Evolutionary conservation across 768 basidiomycete species (phyloP).

Genomic region (Leccinellum rugosiceps): DNA sequence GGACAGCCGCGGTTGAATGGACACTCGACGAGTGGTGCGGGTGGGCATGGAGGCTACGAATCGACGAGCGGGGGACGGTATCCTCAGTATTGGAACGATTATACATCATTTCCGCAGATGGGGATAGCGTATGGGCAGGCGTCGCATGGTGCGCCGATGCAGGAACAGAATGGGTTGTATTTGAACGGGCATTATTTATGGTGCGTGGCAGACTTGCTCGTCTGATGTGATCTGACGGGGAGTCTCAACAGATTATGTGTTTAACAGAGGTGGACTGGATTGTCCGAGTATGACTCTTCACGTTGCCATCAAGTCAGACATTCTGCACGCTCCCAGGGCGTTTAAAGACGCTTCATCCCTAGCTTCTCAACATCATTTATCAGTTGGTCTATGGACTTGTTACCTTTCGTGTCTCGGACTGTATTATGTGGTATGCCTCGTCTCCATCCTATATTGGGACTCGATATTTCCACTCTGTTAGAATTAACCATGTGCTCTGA

Average conservation of each 20-base stretch:
- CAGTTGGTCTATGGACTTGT: not conserved
- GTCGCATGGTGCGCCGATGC: conserved; percentile 1
- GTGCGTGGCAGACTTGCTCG: conserved; percentile 14
- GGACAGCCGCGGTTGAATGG: conserved; percentile 15
- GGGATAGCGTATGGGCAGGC: conserved; percentile 37
- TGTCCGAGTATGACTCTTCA: not conserved
- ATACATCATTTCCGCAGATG: conserved; percentile 49
- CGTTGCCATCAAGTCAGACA: not conserved
- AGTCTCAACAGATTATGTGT: conserved; percentile 5
- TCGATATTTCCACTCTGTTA: not conserved
- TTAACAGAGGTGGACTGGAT: not conserved
- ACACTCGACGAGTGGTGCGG: conserved; percentile 9
- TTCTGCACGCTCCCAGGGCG: no score
- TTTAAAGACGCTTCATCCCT: not conserved
- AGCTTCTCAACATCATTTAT: not conserved
- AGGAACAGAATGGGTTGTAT: conserved; percentile 24
- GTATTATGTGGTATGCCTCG: not conserved
- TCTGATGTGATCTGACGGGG: not conserved
- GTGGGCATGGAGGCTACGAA: conserved; percentile 21
- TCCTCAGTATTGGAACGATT: conserved; percentile 57
- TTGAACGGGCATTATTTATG: conserved; percentile 29
- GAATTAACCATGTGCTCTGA: not conserved
- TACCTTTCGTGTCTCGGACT: not conserved
- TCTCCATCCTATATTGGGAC: not conserved
- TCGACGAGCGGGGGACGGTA: conserved; percentile 32